Percentiles rank a stretch among this genome's conserved stretches.
phyloP scores from a whole-genome alignment of 116 monocot species.

The Iris pallida region DNA sequence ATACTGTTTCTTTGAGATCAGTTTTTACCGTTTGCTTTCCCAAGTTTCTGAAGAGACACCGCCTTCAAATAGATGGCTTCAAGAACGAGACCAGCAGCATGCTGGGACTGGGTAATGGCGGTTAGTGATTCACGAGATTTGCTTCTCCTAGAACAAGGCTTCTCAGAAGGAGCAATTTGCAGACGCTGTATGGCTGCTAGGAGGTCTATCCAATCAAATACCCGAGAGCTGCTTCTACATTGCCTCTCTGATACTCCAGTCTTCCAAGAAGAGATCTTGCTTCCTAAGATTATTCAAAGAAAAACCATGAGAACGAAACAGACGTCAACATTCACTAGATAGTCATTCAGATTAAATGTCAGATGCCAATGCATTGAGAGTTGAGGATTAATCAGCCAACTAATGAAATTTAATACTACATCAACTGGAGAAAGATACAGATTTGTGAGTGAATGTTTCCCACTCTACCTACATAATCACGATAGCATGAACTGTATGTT shows the following conservation, averaged over 20 bases:
- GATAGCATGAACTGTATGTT: too few species aligned
- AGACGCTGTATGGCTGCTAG: conserved; percentile 47
- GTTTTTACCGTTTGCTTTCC: conserved; percentile 32
- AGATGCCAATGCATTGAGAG: too few species aligned
- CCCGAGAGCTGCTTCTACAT: conserved; percentile 54
- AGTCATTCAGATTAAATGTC: too few species aligned
- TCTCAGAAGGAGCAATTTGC: conserved; percentile 31
- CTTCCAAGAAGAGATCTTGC: conserved; percentile 46
- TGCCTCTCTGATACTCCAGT: conserved; percentile 55
- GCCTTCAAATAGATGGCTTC: conserved; percentile 56
- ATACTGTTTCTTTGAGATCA: not conserved
- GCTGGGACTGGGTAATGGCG: conserved; percentile 37
- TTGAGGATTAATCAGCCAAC: too few species aligned
- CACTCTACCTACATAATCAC: too few species aligned
- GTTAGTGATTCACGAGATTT: conserved; percentile 32
- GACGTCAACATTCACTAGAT: too few species aligned
- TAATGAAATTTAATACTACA: too few species aligned
- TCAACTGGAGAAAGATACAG: too few species aligned
- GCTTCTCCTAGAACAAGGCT: conserved; percentile 18
- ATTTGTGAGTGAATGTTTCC: too few species aligned
- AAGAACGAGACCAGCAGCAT: conserved; percentile 52
- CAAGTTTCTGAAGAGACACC: conserved; percentile 42
- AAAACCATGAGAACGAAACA: not conserved
- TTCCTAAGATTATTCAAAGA: conserved; percentile 24
- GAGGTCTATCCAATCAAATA: conserved; percentile 59